Conservation (phyloP, 2,329 filamentous ascomycete genomes). For the Neoascochyta sp. region DNA sequence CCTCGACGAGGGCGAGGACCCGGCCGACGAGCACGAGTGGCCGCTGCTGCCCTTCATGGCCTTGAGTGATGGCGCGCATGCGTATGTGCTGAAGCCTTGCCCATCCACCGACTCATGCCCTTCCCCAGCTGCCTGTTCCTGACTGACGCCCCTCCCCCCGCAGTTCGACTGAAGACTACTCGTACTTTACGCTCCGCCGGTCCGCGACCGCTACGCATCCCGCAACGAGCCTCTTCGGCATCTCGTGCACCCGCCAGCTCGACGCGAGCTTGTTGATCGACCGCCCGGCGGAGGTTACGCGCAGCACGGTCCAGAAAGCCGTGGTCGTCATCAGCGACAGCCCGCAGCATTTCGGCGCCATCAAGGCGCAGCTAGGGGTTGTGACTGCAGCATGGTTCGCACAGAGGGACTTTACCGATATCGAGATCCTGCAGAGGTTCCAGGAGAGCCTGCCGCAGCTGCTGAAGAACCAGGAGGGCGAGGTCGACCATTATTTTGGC, state of each 20-base stretch:
- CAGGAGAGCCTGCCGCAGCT: slow-evolving; percentile 74
- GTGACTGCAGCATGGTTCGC: slow-evolving; percentile 96
- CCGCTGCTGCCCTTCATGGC: slow-evolving; percentile 92
- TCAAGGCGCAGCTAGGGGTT: slow-evolving; percentile 83
- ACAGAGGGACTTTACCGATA: slow-evolving; percentile 87
- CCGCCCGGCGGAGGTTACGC: slow-evolving; percentile 84
- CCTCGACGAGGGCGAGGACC: slow-evolving; percentile 68
- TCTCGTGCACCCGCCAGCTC: slow-evolving; percentile 90
- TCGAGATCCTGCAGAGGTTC: slow-evolving; percentile 84
- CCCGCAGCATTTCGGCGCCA: slow-evolving; percentile 82
- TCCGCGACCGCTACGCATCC: slow-evolving; percentile 46
- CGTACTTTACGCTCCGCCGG: slow-evolving; percentile 88
- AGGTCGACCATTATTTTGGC: slow-evolving; percentile 80
- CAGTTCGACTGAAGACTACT: slow-evolving; percentile 91
- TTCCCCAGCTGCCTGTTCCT: slow-evolving; percentile 2
- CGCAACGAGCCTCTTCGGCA: slow-evolving; percentile 86
- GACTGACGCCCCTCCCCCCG: slow-evolving; percentile 4
- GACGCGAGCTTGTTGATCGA: slow-evolving; percentile 73
- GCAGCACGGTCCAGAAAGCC: slow-evolving; percentile 95
- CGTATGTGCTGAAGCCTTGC: slow-evolving; percentile 54
- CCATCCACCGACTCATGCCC: slow-evolving; percentile 1
- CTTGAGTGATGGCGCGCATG: slow-evolving; percentile 89
- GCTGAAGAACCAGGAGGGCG: slow-evolving; percentile 61
- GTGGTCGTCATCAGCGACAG: slow-evolving; percentile 92
- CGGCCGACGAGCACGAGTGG: slow-evolving; percentile 84